Percentiles rank a stretch among this genome's conserved stretches.
Evolutionary conservation across 805 yeast species (phyloP).

Genomic region (Candida pseudofarinosa): DNA sequence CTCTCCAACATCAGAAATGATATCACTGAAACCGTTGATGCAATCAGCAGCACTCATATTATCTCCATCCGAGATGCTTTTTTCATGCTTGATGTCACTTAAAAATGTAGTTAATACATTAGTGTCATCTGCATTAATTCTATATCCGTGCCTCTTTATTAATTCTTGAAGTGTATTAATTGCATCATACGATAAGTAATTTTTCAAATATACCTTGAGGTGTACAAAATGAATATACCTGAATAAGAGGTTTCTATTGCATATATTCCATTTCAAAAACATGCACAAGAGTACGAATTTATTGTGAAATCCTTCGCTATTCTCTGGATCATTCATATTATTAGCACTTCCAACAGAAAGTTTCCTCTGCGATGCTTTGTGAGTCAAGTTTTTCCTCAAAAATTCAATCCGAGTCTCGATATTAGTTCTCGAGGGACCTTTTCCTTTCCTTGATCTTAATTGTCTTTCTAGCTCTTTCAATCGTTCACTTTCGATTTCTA

Average conservation of each 20-base stretch:
- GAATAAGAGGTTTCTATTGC: slow-evolving; percentile 28
- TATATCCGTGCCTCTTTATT: slow-evolving; percentile 15
- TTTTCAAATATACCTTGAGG: slow-evolving; percentile 19
- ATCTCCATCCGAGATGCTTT: not conserved
- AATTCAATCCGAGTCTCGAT: slow-evolving; percentile 16
- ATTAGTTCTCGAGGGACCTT: slow-evolving; percentile 6
- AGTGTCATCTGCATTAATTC: slow-evolving; percentile 6
- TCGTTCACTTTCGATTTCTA: slow-evolving; percentile 22
- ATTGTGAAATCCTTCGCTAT: slow-evolving; percentile 24
- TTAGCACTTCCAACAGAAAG: slow-evolving; percentile 7
- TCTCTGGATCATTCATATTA: slow-evolving; percentile 1
- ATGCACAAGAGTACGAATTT: slow-evolving; percentile 34
- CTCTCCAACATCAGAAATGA: slow-evolving; percentile 18
- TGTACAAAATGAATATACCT: slow-evolving; percentile 37
- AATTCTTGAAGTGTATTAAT: slow-evolving; percentile 30
- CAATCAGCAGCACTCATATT: slow-evolving; percentile 13
- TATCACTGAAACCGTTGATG: slow-evolving; percentile 28
- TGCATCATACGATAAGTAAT: slow-evolving; percentile 33
- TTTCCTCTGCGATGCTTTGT: slow-evolving; percentile 4
- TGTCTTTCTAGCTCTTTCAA: slow-evolving; percentile 20
- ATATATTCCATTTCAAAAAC: slow-evolving; percentile 41
- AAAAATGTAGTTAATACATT: slow-evolving; percentile 20
- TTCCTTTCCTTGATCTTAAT: slow-evolving; percentile 8
- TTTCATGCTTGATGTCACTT: slow-evolving; percentile 36
- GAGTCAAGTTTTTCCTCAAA: slow-evolving; percentile 16